Percentiles rank a stretch among this genome's conserved stretches.
These are phyloP conservation scores for Epichloe brachyelytri DNA, from an alignment of 2,329 filamentous ascomycete genomes.

Conservation along the genomic window DNA sequence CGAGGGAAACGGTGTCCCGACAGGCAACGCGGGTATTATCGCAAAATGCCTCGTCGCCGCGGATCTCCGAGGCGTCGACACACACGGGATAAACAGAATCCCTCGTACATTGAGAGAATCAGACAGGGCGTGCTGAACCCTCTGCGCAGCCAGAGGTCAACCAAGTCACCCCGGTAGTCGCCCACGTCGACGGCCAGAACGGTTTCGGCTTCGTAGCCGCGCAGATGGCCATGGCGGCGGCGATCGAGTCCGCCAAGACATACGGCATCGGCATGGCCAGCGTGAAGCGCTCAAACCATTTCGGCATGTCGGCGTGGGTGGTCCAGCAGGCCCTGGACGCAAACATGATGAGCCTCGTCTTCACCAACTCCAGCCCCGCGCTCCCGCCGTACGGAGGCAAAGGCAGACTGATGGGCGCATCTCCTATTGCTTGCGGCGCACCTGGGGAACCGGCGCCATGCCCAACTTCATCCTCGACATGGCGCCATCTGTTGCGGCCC, in stretches of 20 bases:
- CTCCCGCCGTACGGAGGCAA: constrained; percentile 58
- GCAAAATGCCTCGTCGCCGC: constrained; percentile 59
- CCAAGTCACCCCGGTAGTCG: constrained; percentile 57
- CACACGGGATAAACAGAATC: constrained; percentile 63
- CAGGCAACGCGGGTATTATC: constrained; percentile 45
- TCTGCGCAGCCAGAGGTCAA: constrained; percentile 42
- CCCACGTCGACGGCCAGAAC: constrained; percentile 54
- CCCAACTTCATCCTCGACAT: constrained; percentile 58
- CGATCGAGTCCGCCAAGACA: constrained; percentile 50
- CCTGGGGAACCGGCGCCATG: constrained; percentile 42
- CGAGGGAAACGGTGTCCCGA: constrained; percentile 45
- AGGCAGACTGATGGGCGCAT: constrained; percentile 58
- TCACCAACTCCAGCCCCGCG: constrained; percentile 60
- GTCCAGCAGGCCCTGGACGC: constrained; percentile 66
- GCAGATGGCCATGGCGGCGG: constrained; percentile 49
- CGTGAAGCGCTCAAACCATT: constrained; percentile 68
- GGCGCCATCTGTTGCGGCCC: constrained; percentile 55
- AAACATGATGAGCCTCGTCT: constrained; percentile 56
- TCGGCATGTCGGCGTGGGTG: constrained; percentile 72
- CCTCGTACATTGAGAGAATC: constrained; percentile 63
- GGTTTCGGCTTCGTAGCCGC: constrained; percentile 66
- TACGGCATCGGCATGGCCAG: constrained; percentile 66
- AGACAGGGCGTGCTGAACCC: constrained; percentile 53
- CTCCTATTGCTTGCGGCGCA: constrained; percentile 63
- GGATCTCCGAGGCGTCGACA: constrained; percentile 68